Evolutionary conservation across 73 alveolate species (phyloP).

Genomic region (Paramecium bursaria): DNA sequence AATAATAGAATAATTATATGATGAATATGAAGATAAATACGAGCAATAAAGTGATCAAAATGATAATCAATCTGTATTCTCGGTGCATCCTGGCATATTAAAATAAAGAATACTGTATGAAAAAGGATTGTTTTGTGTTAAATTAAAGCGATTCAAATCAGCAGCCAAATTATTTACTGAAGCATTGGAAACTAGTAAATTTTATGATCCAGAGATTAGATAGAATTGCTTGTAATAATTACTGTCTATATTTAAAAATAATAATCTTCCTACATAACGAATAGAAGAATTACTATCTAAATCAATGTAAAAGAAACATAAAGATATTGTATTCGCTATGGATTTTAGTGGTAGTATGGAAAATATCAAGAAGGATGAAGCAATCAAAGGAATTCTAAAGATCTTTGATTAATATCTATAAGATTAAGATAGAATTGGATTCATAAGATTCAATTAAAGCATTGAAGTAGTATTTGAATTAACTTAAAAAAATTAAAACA

Average conservation of each 20-base stretch:
- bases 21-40: conserved; percentile 20
- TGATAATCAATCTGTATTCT: background rate
- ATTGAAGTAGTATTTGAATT: conserved; percentile 45
- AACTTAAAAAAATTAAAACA: conserved; percentile 5
- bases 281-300: conserved; percentile 17
- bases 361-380: conserved; percentile 25
- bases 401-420: conserved; percentile 42
- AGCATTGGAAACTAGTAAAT: conserved; percentile 46
- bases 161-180: conserved; percentile 45
- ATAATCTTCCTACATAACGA: background rate
- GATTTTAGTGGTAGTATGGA: conserved; percentile 40
- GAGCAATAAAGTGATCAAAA: background rate
- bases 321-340: conserved; percentile 38
- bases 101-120: conserved; percentile 38
- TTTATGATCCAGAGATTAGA: conserved; percentile 31
- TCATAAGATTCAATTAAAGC: conserved; percentile 28
- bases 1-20: conserved; percentile 16
- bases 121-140: conserved; percentile 22
- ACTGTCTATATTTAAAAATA: too few relatives aligned
- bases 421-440: conserved; percentile 49
- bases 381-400: conserved; percentile 32
- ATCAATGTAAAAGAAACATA: background rate
- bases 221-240: background rate
- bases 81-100: conserved; percentile 37
- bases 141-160: conserved; percentile 1